phyloP scores from a whole-genome alignment of 805 yeast genomes.

The Kluyveromyces siamensis region DNA sequence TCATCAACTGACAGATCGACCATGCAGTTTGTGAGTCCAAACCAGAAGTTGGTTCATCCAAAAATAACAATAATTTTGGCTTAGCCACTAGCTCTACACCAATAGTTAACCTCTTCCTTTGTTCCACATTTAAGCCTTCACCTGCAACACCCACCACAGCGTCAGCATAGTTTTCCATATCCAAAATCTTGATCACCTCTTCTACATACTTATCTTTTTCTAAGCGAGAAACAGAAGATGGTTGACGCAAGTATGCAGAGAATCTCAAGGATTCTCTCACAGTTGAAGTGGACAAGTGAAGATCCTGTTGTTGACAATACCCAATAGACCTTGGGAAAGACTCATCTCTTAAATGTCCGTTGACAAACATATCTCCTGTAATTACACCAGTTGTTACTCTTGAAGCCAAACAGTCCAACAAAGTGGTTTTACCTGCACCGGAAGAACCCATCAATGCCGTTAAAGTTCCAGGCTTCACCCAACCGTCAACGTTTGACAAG shows the following conservation, averaged over 20 bases:
- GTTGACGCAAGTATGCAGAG: conserved; percentile 67
- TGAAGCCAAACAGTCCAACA: conserved; percentile 63
- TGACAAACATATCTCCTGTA: conserved; percentile 64
- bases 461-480: conserved; percentile 76
- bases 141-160: conserved; percentile 77
- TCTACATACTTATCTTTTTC: conserved; percentile 66
- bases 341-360: conserved; percentile 52
- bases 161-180: conserved; percentile 63
- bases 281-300: conserved; percentile 59
- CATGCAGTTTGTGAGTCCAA: conserved; percentile 58
- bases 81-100: conserved; percentile 68
- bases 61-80: conserved; percentile 51
- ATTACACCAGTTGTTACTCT: conserved; percentile 63
- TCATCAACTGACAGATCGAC: conserved; percentile 59
- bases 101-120: conserved; percentile 57
- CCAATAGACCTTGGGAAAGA: conserved; percentile 74
- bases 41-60: conserved; percentile 72
- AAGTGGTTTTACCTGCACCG: conserved; percentile 81
- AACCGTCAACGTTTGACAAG: conserved; percentile 61
- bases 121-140: conserved; percentile 61
- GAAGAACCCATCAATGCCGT: conserved; percentile 81
- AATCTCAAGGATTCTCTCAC: conserved; percentile 68
- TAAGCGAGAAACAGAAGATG: conserved; percentile 40
- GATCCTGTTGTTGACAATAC: conserved; percentile 74
- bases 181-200: conserved; percentile 53